These are phyloP conservation scores for Conringia planisiliqua DNA, from an alignment of 345 rosid species.

Conservation along the genomic window DNA sequence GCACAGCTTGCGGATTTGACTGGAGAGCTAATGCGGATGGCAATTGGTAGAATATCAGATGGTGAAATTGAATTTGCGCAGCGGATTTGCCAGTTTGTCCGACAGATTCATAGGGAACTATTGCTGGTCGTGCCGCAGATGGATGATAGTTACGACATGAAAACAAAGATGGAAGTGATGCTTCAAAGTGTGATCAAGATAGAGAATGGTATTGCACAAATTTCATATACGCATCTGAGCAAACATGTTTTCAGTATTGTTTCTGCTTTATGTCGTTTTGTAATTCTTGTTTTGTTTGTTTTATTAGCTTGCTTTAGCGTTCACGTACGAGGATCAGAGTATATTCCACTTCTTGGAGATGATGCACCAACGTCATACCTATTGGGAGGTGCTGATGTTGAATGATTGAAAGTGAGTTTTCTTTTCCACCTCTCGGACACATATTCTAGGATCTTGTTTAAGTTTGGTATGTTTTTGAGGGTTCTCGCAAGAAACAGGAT, in stretches of 20 bases:
- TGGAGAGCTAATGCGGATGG: constrained; percentile 96
- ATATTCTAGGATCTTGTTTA: not conserved
- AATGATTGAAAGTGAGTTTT: constrained; percentile 39
- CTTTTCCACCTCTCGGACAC: not conserved
- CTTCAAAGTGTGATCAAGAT: constrained; percentile 90
- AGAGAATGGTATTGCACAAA: constrained; percentile 62
- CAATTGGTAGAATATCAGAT: constrained; percentile 87
- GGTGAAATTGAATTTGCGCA: constrained; percentile 79
- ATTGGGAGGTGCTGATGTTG: constrained; percentile 48
- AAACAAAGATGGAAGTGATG: constrained; percentile 84
- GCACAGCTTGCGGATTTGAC: constrained; percentile 90
- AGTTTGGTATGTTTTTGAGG: too few species aligned
- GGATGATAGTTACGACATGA: constrained; percentile 86
- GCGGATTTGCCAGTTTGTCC: constrained; percentile 69
- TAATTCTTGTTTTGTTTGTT: constrained; percentile 8
- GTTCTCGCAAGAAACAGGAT: too few species aligned
- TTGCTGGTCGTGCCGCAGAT: constrained; percentile 71
- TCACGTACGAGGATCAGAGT: constrained; percentile 86
- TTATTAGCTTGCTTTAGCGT: constrained; percentile 80
- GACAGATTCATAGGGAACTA: constrained; percentile 83
- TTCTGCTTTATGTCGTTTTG: constrained; percentile 1
- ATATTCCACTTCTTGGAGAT: constrained; percentile 59
- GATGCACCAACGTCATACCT: constrained; percentile 48
- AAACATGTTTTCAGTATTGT: not conserved
- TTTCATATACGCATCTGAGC: not conserved